phyloP scores from a whole-genome alignment of 1,284 basidiomycete genomes.

The Sanghuangporus baumii region DNA sequence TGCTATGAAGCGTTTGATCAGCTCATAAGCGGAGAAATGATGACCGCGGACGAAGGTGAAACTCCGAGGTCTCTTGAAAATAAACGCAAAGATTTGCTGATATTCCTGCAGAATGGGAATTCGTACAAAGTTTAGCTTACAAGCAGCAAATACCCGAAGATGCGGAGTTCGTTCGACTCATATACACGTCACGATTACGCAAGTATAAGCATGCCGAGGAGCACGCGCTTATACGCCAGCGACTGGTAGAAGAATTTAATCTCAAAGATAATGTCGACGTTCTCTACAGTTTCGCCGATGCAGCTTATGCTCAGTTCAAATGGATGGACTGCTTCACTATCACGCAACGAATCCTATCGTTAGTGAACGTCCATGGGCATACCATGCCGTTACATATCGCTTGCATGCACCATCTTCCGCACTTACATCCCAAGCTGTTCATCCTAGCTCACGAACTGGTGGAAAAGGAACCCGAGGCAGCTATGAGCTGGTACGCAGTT shows the following conservation, averaged over 20 bases:
- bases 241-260: conserved; percentile 72
- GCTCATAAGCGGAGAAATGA: conserved; percentile 88
- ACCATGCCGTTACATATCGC: conserved; percentile 93
- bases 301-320: conserved; percentile 81
- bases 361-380: conserved; percentile 76
- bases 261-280: conserved; percentile 91
- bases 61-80: conserved; percentile 10
- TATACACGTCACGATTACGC: conserved; percentile 87
- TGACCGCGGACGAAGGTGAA: conserved; percentile 86
- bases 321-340: conserved; percentile 93
- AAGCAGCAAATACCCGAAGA: conserved; percentile 81
- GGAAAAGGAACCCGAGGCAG: conserved; percentile 86
- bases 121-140: conserved; percentile 83
- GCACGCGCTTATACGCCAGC: conserved; percentile 69
- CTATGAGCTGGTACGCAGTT: conserved; percentile 97
- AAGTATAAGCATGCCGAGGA: conserved; percentile 86
- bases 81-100: neutral
- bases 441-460: conserved; percentile 95
- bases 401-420: conserved; percentile 93
- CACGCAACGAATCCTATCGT: conserved; percentile 76
- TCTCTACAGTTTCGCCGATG: conserved; percentile 87
- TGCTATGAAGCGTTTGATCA: conserved; percentile 96
- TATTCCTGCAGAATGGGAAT: conserved; percentile 82
- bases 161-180: conserved; percentile 82
- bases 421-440: conserved; percentile 89